phyloP scores from a whole-genome alignment of 164 flowering plant genomes.

The Macadamia tetraphylla region DNA sequence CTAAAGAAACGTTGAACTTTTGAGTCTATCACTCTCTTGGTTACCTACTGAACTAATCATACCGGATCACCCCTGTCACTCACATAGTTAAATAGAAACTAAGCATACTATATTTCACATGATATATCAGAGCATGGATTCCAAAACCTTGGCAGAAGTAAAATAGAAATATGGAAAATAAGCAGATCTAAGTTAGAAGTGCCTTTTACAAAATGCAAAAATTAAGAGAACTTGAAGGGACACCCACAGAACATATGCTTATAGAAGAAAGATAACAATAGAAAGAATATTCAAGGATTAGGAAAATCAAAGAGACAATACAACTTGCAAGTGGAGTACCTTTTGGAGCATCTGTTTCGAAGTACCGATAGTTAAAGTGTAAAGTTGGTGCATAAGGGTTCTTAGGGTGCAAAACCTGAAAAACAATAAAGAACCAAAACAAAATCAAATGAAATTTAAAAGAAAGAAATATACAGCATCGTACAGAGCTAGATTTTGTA shows the following conservation, averaged over 20 bases:
- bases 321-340: constrained; percentile 30
- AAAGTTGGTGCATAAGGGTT: constrained; percentile 95
- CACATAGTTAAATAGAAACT: too few relatives aligned
- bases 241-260: neutral
- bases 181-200: too few relatives aligned
- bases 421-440: neutral
- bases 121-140: too few relatives aligned
- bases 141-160: too few relatives aligned
- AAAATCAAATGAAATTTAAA: neutral
- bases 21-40: too few relatives aligned
- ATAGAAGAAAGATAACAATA: neutral
- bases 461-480: neutral
- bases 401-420: constrained; percentile 92
- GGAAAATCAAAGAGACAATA: neutral
- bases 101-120: too few relatives aligned
- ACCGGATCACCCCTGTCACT: too few relatives aligned
- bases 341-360: constrained; percentile 96
- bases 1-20: too few relatives aligned
- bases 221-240: neutral
- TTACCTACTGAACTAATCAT: too few relatives aligned
- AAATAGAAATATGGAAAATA: too few relatives aligned
- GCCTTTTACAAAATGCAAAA: too few relatives aligned
- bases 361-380: constrained; percentile 95
- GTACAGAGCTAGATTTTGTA: neutral
- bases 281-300: too few relatives aligned